Evolutionary conservation across 805 yeast genomes (phyloP).

Genomic region (Pichia kluyveri): DNA sequence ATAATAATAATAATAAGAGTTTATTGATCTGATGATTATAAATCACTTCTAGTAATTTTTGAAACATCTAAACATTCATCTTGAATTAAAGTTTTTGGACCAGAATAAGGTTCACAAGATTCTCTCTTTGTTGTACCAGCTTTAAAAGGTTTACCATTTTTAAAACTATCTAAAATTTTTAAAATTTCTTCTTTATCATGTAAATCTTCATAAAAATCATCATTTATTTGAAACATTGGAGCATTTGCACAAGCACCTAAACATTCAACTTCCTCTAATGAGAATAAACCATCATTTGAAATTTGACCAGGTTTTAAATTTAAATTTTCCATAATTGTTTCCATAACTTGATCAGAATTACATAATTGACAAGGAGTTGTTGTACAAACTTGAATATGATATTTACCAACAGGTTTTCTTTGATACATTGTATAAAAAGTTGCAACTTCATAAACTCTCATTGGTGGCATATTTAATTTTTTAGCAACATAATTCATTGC

Average conservation of each 20-base stretch:
- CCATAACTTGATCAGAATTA: conserved; percentile 72
- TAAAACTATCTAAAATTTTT: conserved; percentile 51
- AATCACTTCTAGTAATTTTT: conserved; percentile 63
- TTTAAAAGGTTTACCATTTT: conserved; percentile 49
- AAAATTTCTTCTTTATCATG: conserved; percentile 53
- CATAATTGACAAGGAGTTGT: conserved; percentile 86
- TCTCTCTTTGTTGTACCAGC: conserved; percentile 64
- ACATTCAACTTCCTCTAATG: conserved; percentile 83
- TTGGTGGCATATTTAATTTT: conserved; percentile 80
- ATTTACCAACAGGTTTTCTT: conserved; percentile 79
- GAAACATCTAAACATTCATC: conserved; percentile 63
- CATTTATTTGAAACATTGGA: conserved; percentile 81
- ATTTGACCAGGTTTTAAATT: conserved; percentile 70
- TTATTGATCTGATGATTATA: conserved; percentile 31
- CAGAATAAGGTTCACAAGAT: conserved; percentile 70
- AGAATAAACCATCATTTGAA: conserved; percentile 64
- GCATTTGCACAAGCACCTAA: conserved; percentile 89
- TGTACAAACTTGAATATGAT: conserved; percentile 77
- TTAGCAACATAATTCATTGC: conserved; percentile 89
- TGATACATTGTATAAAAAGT: conserved; percentile 89
- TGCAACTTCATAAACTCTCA: conserved; percentile 91
- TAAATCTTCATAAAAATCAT: conserved; percentile 76
- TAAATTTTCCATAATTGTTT: conserved; percentile 53
- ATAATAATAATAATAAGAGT: too few species aligned
- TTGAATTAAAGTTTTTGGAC: conserved; percentile 48